These are phyloP conservation scores for Calonectria henricotiae DNA, from an alignment of 2,329 filamentous ascomycete genomes.

Conservation along the genomic window DNA sequence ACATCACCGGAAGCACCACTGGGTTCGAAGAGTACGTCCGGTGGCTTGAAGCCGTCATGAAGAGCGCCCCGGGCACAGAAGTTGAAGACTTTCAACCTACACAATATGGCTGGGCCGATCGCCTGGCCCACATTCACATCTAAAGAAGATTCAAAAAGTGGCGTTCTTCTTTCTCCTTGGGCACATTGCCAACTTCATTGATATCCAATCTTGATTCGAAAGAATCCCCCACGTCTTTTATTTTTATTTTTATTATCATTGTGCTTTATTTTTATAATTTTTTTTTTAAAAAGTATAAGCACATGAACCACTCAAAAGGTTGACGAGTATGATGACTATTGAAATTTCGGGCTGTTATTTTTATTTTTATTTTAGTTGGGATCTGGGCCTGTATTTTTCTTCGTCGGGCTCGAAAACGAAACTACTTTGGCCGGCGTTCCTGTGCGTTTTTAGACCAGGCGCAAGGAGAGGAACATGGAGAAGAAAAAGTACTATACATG, in stretches of 20 bases:
- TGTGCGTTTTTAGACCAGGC: conserved; percentile 23
- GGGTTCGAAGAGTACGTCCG: conserved; percentile 63
- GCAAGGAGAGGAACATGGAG: not conserved
- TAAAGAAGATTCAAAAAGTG: conserved; percentile 19
- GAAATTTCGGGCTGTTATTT: conserved; percentile 4
- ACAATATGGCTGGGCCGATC: conserved; percentile 48
- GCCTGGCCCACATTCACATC: conserved; percentile 48
- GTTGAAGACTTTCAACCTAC: conserved; percentile 45
- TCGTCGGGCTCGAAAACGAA: conserved; percentile 3
- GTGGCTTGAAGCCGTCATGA: conserved; percentile 62
- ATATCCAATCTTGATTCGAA: conserved; percentile 12
- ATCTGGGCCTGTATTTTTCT: conserved; percentile 15
- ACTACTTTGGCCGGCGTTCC: conserved; percentile 26
- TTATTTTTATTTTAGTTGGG: not conserved
- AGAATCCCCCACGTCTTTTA: not conserved
- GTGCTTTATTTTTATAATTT: too few species aligned
- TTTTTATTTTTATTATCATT: not conserved
- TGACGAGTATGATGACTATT: conserved; percentile 31
- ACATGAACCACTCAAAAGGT: conserved; percentile 12
- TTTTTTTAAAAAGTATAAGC: not conserved
- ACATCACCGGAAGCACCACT: conserved; percentile 58
- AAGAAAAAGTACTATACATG: not conserved
- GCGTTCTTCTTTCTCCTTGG: not conserved
- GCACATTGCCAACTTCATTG: conserved; percentile 6
- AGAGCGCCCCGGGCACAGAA: conserved; percentile 47